phyloP scores from a whole-genome alignment of 306 rosid genomes.

The Canavalia ensiformis region DNA sequence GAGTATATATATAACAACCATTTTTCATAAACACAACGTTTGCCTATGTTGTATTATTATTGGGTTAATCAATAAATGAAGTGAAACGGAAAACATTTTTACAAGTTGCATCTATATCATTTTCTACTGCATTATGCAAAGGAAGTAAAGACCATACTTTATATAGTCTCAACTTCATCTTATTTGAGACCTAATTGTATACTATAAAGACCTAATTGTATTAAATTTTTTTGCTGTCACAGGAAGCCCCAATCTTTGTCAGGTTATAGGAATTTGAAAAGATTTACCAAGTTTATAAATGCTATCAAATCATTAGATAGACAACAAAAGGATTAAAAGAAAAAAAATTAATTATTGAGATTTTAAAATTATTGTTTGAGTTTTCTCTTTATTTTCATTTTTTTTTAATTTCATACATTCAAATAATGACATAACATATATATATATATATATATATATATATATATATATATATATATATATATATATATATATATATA shows the following conservation, averaged over 20 bases:
- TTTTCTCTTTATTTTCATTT: too few relatives aligned
- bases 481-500: too few relatives aligned
- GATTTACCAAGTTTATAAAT: constrained; percentile 1
- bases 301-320: background rate
- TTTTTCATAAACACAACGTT: too few relatives aligned
- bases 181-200: background rate
- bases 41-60: constrained; percentile 2
- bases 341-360: too few relatives aligned
- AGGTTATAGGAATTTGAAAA: constrained; percentile 25
- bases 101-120: background rate
- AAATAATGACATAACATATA: too few relatives aligned
- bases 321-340: too few relatives aligned
- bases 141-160: background rate
- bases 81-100: background rate
- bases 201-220: background rate
- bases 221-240: background rate
- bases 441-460: too few relatives aligned
- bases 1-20: too few relatives aligned
- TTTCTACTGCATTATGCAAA: constrained; percentile 13
- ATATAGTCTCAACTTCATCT: background rate
- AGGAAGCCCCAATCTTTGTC: background rate
- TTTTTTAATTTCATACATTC: too few relatives aligned
- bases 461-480: too few relatives aligned
- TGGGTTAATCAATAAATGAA: background rate
- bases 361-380: too few relatives aligned